Evolutionary conservation across 352 stramenopile genomes (phyloP).

Genomic region (Globisporangium cystogenes): DNA sequence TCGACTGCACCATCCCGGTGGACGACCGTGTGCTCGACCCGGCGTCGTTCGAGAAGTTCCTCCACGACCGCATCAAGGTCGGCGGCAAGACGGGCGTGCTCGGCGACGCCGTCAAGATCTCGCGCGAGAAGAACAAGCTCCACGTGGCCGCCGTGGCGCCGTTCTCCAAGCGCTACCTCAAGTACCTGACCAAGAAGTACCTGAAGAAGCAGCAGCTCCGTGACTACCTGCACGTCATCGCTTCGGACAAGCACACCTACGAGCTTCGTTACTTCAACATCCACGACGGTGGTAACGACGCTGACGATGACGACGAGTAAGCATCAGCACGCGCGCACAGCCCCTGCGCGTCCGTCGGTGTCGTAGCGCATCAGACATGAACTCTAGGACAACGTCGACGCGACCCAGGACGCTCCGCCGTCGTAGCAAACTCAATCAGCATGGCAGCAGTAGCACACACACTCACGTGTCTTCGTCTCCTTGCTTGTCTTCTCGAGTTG

Average conservation of each 20-base stretch:
- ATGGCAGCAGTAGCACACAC: background rate
- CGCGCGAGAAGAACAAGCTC: constrained; percentile 95
- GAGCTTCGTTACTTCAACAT: constrained; percentile 99
- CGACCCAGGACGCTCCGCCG: background rate
- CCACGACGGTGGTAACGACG: constrained; percentile 90
- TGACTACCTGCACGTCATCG: constrained; percentile 99
- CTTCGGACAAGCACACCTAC: constrained; percentile 98
- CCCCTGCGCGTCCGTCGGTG: too few relatives aligned
- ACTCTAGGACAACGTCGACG: background rate
- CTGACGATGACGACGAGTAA: constrained; percentile 88
- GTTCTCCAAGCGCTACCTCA: constrained; percentile 98
- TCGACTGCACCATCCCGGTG: constrained; percentile 95
- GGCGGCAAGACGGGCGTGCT: constrained; percentile 97
- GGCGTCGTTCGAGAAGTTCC: constrained; percentile 99
- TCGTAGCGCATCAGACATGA: background rate
- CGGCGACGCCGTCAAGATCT: constrained; percentile 93
- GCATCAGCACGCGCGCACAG: background rate
- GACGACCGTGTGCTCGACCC: constrained; percentile 99
- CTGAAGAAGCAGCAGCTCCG: constrained; percentile 99
- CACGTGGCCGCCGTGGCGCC: constrained; percentile 92
- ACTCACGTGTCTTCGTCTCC: background rate
- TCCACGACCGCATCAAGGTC: constrained; percentile 99
- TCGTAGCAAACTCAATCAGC: constrained; percentile 1
- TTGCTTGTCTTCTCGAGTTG: background rate
- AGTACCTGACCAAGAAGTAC: constrained; percentile 99